A percentile compares a stretch with the other conserved stretches of the same genome.
These are phyloP conservation scores for Elsinoe ampelina DNA, from an alignment of 2,329 filamentous ascomycete genomes.

Conservation along the genomic window DNA sequence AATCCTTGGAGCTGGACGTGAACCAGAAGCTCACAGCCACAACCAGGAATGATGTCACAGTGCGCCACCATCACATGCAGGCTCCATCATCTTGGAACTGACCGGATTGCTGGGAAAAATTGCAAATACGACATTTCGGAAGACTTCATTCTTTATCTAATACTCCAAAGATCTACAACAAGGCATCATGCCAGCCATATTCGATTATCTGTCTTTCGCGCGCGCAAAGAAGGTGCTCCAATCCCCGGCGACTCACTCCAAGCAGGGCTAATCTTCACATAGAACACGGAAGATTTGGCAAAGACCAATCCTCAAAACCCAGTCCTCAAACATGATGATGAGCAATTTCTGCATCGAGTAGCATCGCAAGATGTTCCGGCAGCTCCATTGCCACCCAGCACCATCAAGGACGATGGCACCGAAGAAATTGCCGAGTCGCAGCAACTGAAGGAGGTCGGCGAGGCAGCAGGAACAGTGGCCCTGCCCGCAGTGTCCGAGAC, in stretches of 20 bases:
- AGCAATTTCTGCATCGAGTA: constrained; percentile 46
- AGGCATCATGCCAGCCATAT: not conserved
- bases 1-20: no score
- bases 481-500: constrained; percentile 19
- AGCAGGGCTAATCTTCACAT: no score
- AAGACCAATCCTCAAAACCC: constrained; percentile 30
- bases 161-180: not conserved
- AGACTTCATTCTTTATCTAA: not conserved
- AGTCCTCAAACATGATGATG: constrained; percentile 53
- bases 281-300: constrained; percentile 27
- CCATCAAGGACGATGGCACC: constrained; percentile 28
- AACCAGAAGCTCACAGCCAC: not conserved
- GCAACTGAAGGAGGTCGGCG: constrained; percentile 17
- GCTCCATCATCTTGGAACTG: not conserved
- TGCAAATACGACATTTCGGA: not conserved
- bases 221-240: constrained; percentile 22
- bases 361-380: constrained; percentile 37
- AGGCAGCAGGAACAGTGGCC: constrained; percentile 16
- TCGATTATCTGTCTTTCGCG: constrained; percentile 22
- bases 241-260: no score
- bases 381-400: constrained; percentile 34
- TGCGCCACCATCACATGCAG: constrained; percentile 10
- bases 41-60: constrained; percentile 8
- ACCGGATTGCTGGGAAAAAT: not conserved
- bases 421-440: constrained; percentile 22